Percentiles rank a stretch among this genome's conserved stretches.
Conservation (phyloP, 1,284 basidiomycete genomes). For the Ceratobasidium sp. region DNA sequence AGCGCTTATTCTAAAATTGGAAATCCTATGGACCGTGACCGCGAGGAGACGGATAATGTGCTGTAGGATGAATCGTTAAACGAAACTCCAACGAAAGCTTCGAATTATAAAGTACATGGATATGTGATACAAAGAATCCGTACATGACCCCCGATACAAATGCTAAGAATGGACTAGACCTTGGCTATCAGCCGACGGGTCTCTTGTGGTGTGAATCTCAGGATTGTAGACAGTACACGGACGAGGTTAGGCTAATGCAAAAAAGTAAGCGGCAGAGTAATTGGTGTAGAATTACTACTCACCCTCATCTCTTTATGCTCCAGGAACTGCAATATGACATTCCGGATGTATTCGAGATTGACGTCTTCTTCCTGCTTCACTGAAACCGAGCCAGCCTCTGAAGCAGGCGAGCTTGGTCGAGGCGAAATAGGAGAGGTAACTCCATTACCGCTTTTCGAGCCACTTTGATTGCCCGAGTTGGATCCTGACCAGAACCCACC, state of each 20-base stretch:
- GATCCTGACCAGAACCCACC: conserved; percentile 74
- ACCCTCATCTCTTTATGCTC: conserved; percentile 89
- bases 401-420: conserved; percentile 37
- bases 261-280: conserved; percentile 26
- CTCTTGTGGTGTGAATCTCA: conserved; percentile 93
- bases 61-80: background rate
- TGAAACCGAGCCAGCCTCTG: conserved; percentile 40
- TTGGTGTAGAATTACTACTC: conserved; percentile 48
- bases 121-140: background rate
- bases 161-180: conserved; percentile 52
- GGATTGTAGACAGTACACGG: conserved; percentile 84
- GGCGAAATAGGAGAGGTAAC: conserved; percentile 40
- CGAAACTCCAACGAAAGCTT: no score
- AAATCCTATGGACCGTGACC: conserved; percentile 5
- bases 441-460: conserved; percentile 37
- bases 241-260: conserved; percentile 77
- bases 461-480: conserved; percentile 23
- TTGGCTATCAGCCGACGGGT: conserved; percentile 82
- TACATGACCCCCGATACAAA: conserved; percentile 10
- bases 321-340: conserved; percentile 91
- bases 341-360: conserved; percentile 92
- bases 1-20: conserved; percentile 33
- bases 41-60: conserved; percentile 13
- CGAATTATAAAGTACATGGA: background rate
- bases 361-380: conserved; percentile 77